Base-by-base conservation (phyloP, 2,329 filamentous ascomycete species). In the Didymella lethalis region DNA sequence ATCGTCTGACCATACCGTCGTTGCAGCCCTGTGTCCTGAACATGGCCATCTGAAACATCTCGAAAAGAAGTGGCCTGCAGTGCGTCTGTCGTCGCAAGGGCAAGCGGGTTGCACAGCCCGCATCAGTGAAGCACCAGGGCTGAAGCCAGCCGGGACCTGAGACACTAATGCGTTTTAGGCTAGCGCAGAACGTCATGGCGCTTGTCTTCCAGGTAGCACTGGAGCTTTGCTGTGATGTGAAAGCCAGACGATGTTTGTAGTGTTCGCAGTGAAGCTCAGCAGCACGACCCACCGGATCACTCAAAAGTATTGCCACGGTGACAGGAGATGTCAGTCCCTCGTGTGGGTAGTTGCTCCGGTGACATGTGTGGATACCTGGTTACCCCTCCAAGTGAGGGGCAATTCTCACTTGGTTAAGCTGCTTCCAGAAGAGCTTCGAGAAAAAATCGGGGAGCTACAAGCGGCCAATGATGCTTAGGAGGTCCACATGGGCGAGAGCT, bases 351-450 rank as follows among this genome's bases (percentile, higher is more conserved):
- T 54, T 54, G 45, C 56, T 44, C 25, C 10, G 40, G 45, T 45
- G 49, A 58, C 45, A 49, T 36, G 43, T 38, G 43, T 50, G 36
- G 36, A 38, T 28, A 26, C 26, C 25, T 34, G 36, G 46, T 53
- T 32, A 41, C 38, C 38, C 38, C 38, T 41, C 38, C 38, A 44
- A 44, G 41, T 44, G 50, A 54, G 50, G 50, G 50, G 50, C 38
- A 50, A 54, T 47, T 57, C 51, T 59, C 50, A 54, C 43, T 41
- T 59, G 52, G 58, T 57, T 58, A 53, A 57, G 32, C 40, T 57
- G 18, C 40, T 58, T 46, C 23, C 53, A 49, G 43, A 43, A 59
- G 57, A 59, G 56, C 56, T 59, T 59, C 56, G 49, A 49, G 48
- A 57, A 53, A 57, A 57, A 57, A 38, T 54, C 31, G 49, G 54